These are phyloP conservation scores for Pseudogymnoascus sp. DNA, from an alignment of 2,329 filamentous ascomycete genomes.

Conservation along the genomic window DNA sequence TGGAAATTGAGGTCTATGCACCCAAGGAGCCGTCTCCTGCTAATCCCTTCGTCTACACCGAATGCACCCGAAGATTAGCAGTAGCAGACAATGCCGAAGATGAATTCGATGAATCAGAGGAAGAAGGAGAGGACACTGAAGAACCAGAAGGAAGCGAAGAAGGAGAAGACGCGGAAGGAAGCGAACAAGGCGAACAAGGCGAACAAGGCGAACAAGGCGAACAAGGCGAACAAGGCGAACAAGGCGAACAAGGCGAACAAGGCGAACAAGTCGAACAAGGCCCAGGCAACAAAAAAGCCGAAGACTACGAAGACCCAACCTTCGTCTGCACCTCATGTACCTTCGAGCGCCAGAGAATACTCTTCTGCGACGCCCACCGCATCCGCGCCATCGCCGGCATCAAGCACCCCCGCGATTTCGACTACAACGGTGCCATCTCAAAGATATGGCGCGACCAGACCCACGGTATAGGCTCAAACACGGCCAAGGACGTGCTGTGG, in stretches of 20 bases:
- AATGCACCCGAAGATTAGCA: background rate
- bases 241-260: background rate
- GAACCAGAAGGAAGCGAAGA: background rate
- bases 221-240: background rate
- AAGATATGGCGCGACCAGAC: background rate
- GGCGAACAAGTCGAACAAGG: no score
- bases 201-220: background rate
- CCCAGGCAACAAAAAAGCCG: conserved; percentile 22
- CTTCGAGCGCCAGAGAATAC: conserved; percentile 14
- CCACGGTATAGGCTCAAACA: background rate
- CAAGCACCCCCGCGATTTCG: conserved; percentile 12
- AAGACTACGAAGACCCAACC: conserved; percentile 11
- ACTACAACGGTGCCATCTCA: conserved; percentile 8
- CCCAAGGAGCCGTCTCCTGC: background rate
- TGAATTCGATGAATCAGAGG: background rate
- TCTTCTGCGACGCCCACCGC: conserved; percentile 17
- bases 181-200: background rate
- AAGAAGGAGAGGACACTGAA: background rate
- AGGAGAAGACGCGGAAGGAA: background rate
- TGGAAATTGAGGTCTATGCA: background rate
- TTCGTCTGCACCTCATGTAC: conserved; percentile 25
- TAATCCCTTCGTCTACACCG: background rate
- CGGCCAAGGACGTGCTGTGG: conserved; percentile 17
- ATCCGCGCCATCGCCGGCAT: conserved; percentile 11
- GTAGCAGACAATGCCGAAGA: background rate